Conservation (phyloP, 2,329 filamentous ascomycete genomes). For the Pseudodiploospora longispora region DNA sequence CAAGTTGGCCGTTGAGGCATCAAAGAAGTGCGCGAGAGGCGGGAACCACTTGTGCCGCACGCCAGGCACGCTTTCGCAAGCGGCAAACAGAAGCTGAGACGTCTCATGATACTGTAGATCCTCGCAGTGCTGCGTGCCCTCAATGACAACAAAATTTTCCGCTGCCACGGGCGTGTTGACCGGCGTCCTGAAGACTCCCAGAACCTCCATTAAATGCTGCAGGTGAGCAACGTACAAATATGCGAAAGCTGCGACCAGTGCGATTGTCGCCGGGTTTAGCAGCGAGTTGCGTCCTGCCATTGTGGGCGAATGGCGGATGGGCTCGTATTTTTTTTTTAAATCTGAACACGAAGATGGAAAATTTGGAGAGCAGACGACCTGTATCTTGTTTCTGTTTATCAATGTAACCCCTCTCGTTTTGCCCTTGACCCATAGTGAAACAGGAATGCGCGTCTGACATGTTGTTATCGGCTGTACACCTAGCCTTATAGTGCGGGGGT, state of each 20-base stretch:
- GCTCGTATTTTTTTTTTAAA: too few relatives aligned
- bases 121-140: slow-evolving; percentile 49
- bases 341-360: too few relatives aligned
- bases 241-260: slow-evolving; percentile 6
- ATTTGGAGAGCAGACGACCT: too few relatives aligned
- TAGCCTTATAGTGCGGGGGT: too few relatives aligned
- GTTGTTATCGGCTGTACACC: too few relatives aligned
- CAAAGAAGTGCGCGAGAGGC: slow-evolving; percentile 31
- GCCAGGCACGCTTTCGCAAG: slow-evolving; percentile 39
- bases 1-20: slow-evolving; percentile 27
- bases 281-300: slow-evolving; percentile 6
- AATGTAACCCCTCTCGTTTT: too few relatives aligned
- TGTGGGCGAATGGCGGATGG: neutral
- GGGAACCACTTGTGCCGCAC: slow-evolving; percentile 46
- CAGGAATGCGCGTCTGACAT: too few relatives aligned
- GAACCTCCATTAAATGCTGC: slow-evolving; percentile 9
- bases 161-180: slow-evolving; percentile 12
- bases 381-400: too few relatives aligned
- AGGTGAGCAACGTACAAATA: slow-evolving; percentile 6
- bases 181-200: slow-evolving; percentile 20
- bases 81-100: slow-evolving; percentile 44
- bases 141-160: slow-evolving; percentile 32
- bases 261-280: neutral
- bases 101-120: slow-evolving; percentile 48
- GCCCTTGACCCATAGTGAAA: too few relatives aligned